Conservation (phyloP, 768 basidiomycete genomes). For the Mrakia hoshinonis region DNA sequence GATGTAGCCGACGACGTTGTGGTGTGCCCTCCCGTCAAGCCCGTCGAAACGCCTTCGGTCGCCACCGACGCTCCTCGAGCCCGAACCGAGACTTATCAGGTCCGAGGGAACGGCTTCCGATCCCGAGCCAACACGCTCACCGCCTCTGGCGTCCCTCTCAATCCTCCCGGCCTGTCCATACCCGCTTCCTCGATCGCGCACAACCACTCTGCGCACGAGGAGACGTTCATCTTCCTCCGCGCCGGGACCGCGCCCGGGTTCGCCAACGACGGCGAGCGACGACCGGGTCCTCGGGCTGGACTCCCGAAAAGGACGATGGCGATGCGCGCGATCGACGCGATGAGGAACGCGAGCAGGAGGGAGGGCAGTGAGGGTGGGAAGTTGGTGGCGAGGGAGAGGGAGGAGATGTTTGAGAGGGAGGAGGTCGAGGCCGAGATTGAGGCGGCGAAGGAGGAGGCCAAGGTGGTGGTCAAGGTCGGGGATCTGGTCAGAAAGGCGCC, state of each 20-base stretch:
- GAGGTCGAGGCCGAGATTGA: neutral
- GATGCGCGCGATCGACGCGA: constrained; percentile 18
- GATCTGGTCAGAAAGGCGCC: neutral
- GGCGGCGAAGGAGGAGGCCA: neutral
- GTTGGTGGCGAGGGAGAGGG: neutral
- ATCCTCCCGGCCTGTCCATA: neutral
- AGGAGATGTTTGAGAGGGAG: neutral
- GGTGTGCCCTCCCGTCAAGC: no score
- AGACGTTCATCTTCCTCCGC: constrained; percentile 18
- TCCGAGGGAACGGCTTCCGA: neutral
- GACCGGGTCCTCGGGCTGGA: constrained; percentile 1
- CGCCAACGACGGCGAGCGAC: constrained; percentile 16
- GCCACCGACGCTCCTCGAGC: neutral
- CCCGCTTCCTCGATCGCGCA: neutral
- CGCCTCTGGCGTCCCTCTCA: neutral
- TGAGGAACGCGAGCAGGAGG: constrained; percentile 3
- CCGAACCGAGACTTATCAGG: constrained; percentile 3
- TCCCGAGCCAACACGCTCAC: neutral
- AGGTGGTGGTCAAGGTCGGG: neutral
- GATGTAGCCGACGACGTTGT: no score
- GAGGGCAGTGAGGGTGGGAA: neutral
- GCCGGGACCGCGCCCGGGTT: constrained; percentile 16
- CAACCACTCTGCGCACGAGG: neutral
- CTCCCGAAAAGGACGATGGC: neutral
- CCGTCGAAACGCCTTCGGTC: neutral